Conservation (phyloP, 768 basidiomycete genomes). For the Dentipellis fragilis region DNA sequence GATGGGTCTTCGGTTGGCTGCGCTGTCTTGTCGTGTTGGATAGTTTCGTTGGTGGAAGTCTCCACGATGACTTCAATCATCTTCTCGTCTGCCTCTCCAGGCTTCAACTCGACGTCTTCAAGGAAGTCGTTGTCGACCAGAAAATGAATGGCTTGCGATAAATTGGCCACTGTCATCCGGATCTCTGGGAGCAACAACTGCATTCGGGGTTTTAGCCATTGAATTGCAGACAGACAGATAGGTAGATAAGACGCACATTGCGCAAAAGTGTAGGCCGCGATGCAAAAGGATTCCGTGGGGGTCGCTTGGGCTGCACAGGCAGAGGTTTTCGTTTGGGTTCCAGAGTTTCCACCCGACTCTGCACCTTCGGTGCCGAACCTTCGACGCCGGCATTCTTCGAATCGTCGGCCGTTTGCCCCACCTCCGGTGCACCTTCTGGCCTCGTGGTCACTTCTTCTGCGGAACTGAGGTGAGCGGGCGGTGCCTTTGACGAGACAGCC, state of each 20-base stretch:
- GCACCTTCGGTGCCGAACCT: neutral
- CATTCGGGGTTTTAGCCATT: neutral
- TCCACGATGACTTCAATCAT: conserved; percentile 50
- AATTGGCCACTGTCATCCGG: conserved; percentile 77
- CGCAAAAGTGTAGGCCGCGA: conserved; percentile 64
- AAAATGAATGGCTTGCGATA: conserved; percentile 88
- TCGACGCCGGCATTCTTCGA: too few species aligned
- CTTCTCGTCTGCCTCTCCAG: conserved; percentile 61
- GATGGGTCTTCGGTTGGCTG: neutral
- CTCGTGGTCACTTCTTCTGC: neutral
- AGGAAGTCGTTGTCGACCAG: conserved; percentile 86
- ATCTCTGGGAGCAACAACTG: conserved; percentile 83
- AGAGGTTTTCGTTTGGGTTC: conserved; percentile 16
- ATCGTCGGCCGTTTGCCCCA: neutral
- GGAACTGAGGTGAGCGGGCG: conserved; percentile 4
- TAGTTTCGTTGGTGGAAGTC: neutral
- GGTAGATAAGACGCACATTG: conserved; percentile 44
- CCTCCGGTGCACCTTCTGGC: neutral
- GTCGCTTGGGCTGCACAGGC: conserved; percentile 36
- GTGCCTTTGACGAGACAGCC: conserved; percentile 42
- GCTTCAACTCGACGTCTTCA: conserved; percentile 63
- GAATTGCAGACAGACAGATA: neutral
- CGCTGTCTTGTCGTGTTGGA: neutral
- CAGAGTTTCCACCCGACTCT: neutral
- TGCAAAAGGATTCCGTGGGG: conserved; percentile 54